Evolutionary conservation across 1,284 basidiomycete genomes (phyloP), one percentile per base, ranked within the genome.

Genomic region (Marasmius oreades): DNA sequence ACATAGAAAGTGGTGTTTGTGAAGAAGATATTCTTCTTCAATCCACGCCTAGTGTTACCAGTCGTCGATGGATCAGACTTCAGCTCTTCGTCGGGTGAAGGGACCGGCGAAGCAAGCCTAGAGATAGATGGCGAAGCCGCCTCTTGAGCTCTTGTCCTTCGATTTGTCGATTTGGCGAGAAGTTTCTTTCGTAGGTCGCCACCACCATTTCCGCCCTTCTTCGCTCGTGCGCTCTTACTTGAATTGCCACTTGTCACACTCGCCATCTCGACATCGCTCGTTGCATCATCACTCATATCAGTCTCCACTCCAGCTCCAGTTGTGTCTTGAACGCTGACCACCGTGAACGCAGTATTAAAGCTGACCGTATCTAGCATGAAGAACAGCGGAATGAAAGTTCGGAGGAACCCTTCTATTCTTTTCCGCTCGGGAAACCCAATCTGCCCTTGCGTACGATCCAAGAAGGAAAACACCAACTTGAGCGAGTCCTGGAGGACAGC

Each of bases 1-100:
- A 86, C 83, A 74, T 97, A 99, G 67, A 93, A 93, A 42, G 86
- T 80, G 34, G 92, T 93, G 73, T 96, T 98, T 61, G 88, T 86
- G 73, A 94, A 98, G 73, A 98, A 94, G 14, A 82, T 80, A 61
- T 84, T 79, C 61, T 77, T 78, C 39, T 78, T 73, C 26, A 77
- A 67, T 3, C 69, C 62, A 5, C 57, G 63, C 48, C 67, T 63
- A 31, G 62, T 63, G 16, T 59, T 55, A 23, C 59, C 56, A 50
- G 11, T 11, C 16, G 47, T 16, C 26, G 14, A 12, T 26, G 47
- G 7, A n/a, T 53, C 67, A 67, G 52, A 50, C 62, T 62, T 64
- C 61, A 78, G 78, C n/a, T 75, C 73, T 3, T 80, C 79, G 1
- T 73, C 67, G 2, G 73, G 66, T 1, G 73, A 76, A 2, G 87